Evolutionary conservation across 805 yeast species (phyloP), one percentile per base, ranked within the genome.

Genomic region (Candida tammaniensis): DNA sequence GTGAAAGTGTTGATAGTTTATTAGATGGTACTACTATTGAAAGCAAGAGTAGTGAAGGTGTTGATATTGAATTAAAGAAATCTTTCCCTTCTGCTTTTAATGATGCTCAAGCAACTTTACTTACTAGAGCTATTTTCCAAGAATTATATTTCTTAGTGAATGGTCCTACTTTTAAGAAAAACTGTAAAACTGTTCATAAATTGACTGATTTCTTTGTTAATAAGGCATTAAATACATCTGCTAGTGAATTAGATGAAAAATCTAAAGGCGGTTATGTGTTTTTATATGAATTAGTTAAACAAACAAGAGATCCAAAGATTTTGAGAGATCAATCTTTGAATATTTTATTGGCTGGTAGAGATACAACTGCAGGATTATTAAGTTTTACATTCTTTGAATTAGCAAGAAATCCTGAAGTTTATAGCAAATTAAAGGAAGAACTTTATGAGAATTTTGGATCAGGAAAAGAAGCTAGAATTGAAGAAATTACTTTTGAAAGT

Each of bases 321-420:
- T 57, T 64, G 36, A 54, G 60, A 39, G 68, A 64, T 41, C 70
- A 64, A 39, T 48, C 61, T 39, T 57, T 64, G 43, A 64, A 64
- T 38, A 64, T 64, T 29, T 55, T 64, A 52, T 47, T 64, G 22
- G 70, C 70, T 24, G 70, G 68, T 12, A 61, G 70, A 54, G 70
- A 64, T 44, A 64, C 70, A 20, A 64, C 70, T 16, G 70, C 70
- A 10, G 68, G 65, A 1, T 51, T 61, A 35, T 51, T 63, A 39
- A 58, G 67, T 17, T 61, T 61, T 36, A 40, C 56, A 6, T 40
- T 61, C 31, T 59, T 48, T 32, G 68, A 62, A 45, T 52, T 64
- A 31, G 48, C 68, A 2, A 51, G 62, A 44, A 49, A 60, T 40
- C 67, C 61, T 7, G 42, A 47, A n/a, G 35, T 61, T 8, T 61